phyloP scores from a whole-genome alignment of 805 yeast species.

The Zygoascus tannicola region DNA sequence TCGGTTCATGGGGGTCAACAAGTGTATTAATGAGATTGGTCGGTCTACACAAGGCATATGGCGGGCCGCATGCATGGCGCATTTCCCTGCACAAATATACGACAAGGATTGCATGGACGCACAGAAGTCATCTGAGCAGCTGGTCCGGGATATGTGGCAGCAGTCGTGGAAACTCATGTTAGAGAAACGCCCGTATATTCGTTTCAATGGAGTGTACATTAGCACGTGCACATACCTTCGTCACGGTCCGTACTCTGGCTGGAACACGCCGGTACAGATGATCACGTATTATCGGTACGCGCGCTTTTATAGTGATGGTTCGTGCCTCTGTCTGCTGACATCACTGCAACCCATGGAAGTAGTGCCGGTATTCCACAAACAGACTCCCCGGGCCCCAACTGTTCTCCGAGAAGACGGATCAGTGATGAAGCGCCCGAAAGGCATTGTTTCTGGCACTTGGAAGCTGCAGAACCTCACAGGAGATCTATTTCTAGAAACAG shows the following conservation, averaged over 20 bases:
- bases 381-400: neutral
- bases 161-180: conserved; percentile 42
- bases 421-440: conserved; percentile 16
- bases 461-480: conserved; percentile 43
- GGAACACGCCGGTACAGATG: conserved; percentile 70
- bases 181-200: conserved; percentile 60
- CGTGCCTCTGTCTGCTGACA: conserved; percentile 58
- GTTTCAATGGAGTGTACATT: conserved; percentile 76
- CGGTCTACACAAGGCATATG: conserved; percentile 18
- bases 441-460: conserved; percentile 49
- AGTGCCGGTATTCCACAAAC: conserved; percentile 42
- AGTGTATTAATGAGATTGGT: conserved; percentile 20
- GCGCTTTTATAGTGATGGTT: conserved; percentile 73
- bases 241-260: conserved; percentile 66
- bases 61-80: conserved; percentile 20
- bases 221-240: conserved; percentile 77
- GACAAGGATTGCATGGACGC: conserved; percentile 12
- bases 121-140: conserved; percentile 1
- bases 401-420: conserved; percentile 14
- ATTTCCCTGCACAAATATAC: conserved; percentile 20
- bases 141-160: conserved; percentile 8
- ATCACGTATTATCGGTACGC: conserved; percentile 83
- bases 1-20: conserved; percentile 19
- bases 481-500: conserved; percentile 39
- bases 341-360: conserved; percentile 62